Percentiles rank a stretch among this genome's conserved stretches.
Conservation (phyloP, 1,284 basidiomycete genomes). For the Trichosporon sp. region DNA sequence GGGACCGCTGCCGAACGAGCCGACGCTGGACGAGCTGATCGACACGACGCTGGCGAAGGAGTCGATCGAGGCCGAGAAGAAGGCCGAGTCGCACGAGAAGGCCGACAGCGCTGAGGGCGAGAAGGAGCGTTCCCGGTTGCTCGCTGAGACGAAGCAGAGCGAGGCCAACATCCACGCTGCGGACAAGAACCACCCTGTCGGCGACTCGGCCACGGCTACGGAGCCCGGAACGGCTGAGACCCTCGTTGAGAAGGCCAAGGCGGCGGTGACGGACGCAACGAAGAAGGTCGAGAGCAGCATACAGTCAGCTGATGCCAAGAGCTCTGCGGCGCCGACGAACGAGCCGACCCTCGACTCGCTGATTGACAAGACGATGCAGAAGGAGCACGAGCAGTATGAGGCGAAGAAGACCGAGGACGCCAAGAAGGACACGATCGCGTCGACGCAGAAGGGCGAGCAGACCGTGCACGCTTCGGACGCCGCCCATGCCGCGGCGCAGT, state of each 20-base stretch:
- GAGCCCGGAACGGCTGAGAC: too few relatives aligned
- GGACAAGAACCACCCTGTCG: too few relatives aligned
- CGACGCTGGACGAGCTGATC: constrained; percentile 21
- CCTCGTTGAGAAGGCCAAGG: neutral
- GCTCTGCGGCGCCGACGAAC: neutral
- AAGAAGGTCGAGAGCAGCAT: neutral
- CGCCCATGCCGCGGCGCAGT: neutral
- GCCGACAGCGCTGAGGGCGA: neutral
- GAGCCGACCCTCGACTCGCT: constrained; percentile 19
- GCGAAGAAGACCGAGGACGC: constrained; percentile 2
- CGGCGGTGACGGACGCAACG: neutral
- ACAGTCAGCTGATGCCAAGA: neutral
- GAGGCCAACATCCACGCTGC: neutral
- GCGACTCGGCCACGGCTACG: too few relatives aligned
- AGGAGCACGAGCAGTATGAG: constrained; percentile 14
- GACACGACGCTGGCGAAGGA: constrained; percentile 21
- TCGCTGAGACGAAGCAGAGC: neutral
- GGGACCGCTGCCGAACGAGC: constrained; percentile 5
- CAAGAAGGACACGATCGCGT: neutral
- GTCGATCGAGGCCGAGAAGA: constrained; percentile 9
- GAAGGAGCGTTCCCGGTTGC: neutral
- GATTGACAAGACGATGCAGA: constrained; percentile 18
- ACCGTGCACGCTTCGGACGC: neutral
- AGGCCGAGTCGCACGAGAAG: neutral
- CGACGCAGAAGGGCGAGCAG: neutral